Evolutionary conservation across 2,329 filamentous ascomycete genomes (phyloP).

Genomic region (Botryotinia calthae): DNA sequence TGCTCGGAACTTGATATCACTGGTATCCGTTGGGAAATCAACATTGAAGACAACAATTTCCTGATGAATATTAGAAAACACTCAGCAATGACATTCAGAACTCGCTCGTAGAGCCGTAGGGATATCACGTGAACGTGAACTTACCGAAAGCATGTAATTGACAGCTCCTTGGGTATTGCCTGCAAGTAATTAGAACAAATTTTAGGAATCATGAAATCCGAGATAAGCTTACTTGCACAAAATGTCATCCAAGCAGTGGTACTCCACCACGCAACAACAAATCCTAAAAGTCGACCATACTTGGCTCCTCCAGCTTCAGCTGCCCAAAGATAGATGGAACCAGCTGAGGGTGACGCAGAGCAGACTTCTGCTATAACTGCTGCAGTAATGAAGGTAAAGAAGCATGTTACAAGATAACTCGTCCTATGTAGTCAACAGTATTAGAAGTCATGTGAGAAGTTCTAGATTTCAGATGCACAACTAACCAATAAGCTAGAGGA

Average conservation of each 20-base stretch:
- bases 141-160: conserved; percentile 26
- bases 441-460: not conserved
- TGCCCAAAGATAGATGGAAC: conserved; percentile 27
- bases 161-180: conserved; percentile 25
- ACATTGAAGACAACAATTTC: conserved; percentile 26
- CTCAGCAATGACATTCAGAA: not conserved
- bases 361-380: conserved; percentile 25
- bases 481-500: conserved; percentile 58
- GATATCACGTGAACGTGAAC: conserved; percentile 14
- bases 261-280: conserved; percentile 25
- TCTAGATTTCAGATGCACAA: conserved; percentile 6
- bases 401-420: conserved; percentile 47
- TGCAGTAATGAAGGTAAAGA: conserved; percentile 26
- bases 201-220: not conserved
- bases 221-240: conserved; percentile 18
- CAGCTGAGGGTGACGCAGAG: conserved; percentile 23
- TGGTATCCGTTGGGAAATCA: conserved; percentile 22
- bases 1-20: conserved; percentile 23
- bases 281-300: conserved; percentile 23
- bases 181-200: conserved; percentile 10
- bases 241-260: conserved; percentile 26
- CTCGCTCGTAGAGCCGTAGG: not conserved
- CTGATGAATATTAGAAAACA: conserved; percentile 1
- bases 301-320: conserved; percentile 22
- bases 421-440: conserved; percentile 44